A percentile compares a stretch with the other conserved stretches of the same genome.
phyloP scores from a whole-genome alignment of 805 yeast genomes.

The Saccharomycopsis microspora region DNA sequence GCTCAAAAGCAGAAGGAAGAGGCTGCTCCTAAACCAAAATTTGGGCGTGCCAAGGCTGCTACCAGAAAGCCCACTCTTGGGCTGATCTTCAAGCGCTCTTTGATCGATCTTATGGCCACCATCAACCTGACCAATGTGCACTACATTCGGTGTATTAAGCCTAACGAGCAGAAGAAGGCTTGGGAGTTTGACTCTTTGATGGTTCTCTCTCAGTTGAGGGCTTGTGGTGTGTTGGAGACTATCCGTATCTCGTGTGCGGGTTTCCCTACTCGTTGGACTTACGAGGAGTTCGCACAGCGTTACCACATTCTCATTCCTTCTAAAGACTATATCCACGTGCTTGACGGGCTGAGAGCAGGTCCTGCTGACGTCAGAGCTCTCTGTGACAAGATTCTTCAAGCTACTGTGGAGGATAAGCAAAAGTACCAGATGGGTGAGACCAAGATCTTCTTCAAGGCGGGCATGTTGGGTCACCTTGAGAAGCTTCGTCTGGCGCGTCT shows the following conservation, averaged over 20 bases:
- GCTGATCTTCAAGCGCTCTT: constrained; percentile 82
- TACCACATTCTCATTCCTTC: constrained; percentile 78
- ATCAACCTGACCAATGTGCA: constrained; percentile 93
- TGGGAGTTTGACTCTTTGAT: constrained; percentile 93
- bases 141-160: constrained; percentile 94
- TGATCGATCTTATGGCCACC: constrained; percentile 86
- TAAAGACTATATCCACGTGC: constrained; percentile 49
- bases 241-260: constrained; percentile 96
- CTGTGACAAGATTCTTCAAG: constrained; percentile 55
- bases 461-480: constrained; percentile 88
- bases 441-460: constrained; percentile 92
- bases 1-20: constrained; percentile 27
- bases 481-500: constrained; percentile 73
- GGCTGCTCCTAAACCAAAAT: constrained; percentile 23
- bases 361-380: constrained; percentile 48
- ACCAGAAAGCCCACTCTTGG: constrained; percentile 87
- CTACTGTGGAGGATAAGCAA: constrained; percentile 49
- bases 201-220: constrained; percentile 92
- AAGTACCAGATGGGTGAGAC: constrained; percentile 89
- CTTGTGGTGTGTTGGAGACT: constrained; percentile 97
- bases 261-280: constrained; percentile 93
- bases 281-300: constrained; percentile 83
- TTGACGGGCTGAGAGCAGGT: constrained; percentile 36
- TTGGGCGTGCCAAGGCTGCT: constrained; percentile 32
- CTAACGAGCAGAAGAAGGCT: constrained; percentile 86